phyloP scores from a whole-genome alignment of 2,329 filamentous ascomycete species.

The Tolypocladium amazonense region DNA sequence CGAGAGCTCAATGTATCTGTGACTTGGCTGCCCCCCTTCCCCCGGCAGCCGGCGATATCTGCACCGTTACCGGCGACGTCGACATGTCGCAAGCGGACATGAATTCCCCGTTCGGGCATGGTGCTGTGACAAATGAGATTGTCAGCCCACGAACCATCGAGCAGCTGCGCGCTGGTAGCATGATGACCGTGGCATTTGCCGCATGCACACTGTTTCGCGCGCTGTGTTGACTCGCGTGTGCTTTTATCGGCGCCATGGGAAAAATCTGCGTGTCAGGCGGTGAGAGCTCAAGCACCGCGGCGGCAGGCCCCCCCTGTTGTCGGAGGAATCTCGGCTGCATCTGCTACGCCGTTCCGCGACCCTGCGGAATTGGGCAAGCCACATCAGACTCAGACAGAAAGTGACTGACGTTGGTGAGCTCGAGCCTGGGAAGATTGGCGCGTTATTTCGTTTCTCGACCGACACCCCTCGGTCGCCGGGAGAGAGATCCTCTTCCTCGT shows the following conservation, averaged over 20 bases:
- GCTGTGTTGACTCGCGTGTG: background rate
- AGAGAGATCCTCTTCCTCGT: background rate
- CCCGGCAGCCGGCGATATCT: background rate
- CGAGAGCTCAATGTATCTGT: background rate
- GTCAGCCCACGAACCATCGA: background rate
- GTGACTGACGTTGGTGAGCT: background rate
- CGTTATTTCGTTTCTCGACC: background rate
- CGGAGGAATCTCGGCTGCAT: slow-evolving; percentile 1
- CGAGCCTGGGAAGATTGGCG: background rate
- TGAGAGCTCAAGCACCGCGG: background rate
- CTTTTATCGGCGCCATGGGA: background rate
- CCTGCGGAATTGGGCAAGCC: background rate
- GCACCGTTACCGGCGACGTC: slow-evolving; percentile 1
- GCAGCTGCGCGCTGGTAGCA: background rate
- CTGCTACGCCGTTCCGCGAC: background rate
- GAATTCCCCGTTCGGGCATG: slow-evolving; percentile 10
- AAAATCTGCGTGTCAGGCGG: slow-evolving; percentile 1
- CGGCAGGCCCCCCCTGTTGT: background rate
- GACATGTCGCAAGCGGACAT: slow-evolving; percentile 8
- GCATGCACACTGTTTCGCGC: background rate
- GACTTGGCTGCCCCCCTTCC: background rate
- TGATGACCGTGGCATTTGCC: background rate
- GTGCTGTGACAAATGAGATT: slow-evolving; percentile 2
- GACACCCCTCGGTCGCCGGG: background rate
- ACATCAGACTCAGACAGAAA: background rate